Evolutionary conservation across 805 yeast genomes (phyloP).

Genomic region (Grigorovia humatica): DNA sequence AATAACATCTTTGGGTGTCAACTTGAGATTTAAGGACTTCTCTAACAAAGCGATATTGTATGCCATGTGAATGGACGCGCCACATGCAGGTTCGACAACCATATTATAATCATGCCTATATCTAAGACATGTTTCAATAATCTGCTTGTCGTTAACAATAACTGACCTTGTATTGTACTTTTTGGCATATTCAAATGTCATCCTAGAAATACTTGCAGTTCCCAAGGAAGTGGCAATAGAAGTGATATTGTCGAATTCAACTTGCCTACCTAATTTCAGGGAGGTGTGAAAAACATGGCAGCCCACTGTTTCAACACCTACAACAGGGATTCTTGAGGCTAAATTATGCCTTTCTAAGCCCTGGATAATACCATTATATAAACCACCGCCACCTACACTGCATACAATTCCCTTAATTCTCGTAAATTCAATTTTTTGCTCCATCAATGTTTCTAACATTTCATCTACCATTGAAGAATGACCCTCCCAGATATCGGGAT

Average conservation of each 20-base stretch:
- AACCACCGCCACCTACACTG: conserved; percentile 51
- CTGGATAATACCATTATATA: conserved; percentile 41
- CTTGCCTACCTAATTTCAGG: conserved; percentile 35
- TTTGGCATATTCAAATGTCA: conserved; percentile 37
- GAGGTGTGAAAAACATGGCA: conserved; percentile 50
- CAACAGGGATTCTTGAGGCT: conserved; percentile 31
- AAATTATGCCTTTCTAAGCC: conserved; percentile 33
- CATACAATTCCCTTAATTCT: conserved; percentile 39
- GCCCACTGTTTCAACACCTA: conserved; percentile 52
- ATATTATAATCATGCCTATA: conserved; percentile 41
- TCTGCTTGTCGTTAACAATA: conserved; percentile 44
- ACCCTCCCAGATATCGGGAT: conserved; percentile 45
- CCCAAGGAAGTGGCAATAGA: conserved; percentile 60
- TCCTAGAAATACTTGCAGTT: conserved; percentile 43
- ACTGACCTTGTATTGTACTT: conserved; percentile 33
- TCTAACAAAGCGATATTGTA: conserved; percentile 25
- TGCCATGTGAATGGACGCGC: conserved; percentile 52
- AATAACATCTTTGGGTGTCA: conserved; percentile 33
- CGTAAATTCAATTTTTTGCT: conserved; percentile 14
- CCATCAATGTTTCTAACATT: conserved; percentile 22
- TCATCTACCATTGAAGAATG: conserved; percentile 41
- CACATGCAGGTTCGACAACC: conserved; percentile 66
- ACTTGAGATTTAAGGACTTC: conserved; percentile 7
- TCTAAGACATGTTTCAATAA: conserved; percentile 41
- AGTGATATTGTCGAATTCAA: conserved; percentile 35